Evolutionary conservation across 805 yeast genomes (phyloP).

Genomic region (Trichomonascus vanleenenianus): DNA sequence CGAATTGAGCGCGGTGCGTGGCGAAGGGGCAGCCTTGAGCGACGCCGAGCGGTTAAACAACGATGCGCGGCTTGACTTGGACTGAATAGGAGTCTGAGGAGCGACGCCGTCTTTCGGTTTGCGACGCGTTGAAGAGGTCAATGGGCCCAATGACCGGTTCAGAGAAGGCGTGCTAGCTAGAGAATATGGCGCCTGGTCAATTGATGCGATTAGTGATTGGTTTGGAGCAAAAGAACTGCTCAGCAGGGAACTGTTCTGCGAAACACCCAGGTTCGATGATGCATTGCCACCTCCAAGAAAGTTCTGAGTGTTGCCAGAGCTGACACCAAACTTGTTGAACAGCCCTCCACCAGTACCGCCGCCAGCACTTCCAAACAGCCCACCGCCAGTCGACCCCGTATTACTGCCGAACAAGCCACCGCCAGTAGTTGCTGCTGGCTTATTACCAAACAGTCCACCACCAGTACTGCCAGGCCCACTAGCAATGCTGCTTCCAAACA

Average conservation of each 20-base stretch:
- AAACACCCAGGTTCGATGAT: background rate
- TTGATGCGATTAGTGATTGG: constrained; percentile 14
- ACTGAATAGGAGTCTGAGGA: constrained; percentile 3
- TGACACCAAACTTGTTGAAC: constrained; percentile 4
- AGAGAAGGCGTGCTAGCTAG: constrained; percentile 18
- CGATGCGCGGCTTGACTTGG: background rate
- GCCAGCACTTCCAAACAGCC: constrained; percentile 18
- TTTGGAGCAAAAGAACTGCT: background rate
- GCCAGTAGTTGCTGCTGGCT: constrained; percentile 1
- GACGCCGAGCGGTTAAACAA: background rate
- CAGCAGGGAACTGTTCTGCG: background rate
- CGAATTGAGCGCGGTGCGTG: constrained; percentile 4
- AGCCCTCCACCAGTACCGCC: constrained; percentile 17
- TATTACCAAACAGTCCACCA: constrained; percentile 4
- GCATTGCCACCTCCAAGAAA: background rate
- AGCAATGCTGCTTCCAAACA: constrained; percentile 1
- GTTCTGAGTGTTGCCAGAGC: background rate
- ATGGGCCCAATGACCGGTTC: constrained; percentile 15
- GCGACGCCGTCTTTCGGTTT: background rate
- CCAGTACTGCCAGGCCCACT: background rate
- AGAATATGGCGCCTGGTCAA: constrained; percentile 24
- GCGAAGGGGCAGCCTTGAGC: constrained; percentile 13
- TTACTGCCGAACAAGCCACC: constrained; percentile 21
- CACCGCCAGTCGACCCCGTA: constrained; percentile 11
- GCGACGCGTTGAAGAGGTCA: constrained; percentile 7